Percentiles rank a stretch among this genome's conserved stretches.
phyloP scores from a whole-genome alignment of 163 green algal genomes.

The Trebouxia gelatinosa region DNA sequence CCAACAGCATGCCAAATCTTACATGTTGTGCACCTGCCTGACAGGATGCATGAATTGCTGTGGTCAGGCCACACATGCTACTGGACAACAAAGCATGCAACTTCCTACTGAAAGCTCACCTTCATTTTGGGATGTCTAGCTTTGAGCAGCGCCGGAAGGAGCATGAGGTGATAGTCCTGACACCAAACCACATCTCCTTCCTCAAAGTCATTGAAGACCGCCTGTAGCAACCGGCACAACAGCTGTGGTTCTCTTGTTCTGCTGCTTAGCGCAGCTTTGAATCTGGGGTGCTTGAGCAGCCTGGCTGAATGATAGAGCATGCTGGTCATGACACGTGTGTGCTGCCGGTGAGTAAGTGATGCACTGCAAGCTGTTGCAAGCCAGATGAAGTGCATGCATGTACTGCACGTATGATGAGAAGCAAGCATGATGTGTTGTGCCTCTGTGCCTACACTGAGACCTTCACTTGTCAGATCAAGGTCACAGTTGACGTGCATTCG shows the following conservation, averaged over 20 bases:
- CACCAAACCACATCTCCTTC: slow-evolving; percentile 87
- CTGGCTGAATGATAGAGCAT: too few species aligned
- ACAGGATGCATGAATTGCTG: too few species aligned
- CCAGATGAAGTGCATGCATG: not conserved
- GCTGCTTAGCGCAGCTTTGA: not conserved
- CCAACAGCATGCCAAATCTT: too few species aligned
- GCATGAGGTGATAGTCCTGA: slow-evolving; percentile 99
- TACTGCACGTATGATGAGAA: not conserved
- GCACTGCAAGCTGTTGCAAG: not conserved
- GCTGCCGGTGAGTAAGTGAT: not conserved
- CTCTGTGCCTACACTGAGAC: not conserved
- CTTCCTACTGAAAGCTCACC: slow-evolving; percentile 50
- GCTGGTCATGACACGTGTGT: not conserved
- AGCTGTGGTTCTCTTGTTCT: not conserved
- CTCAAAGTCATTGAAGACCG: slow-evolving; percentile 78
- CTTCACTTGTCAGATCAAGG: not conserved
- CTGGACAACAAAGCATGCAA: too few species aligned
- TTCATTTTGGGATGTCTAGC: slow-evolving; percentile 74
- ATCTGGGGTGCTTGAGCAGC: not conserved
- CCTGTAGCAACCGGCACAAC: slow-evolving; percentile 26
- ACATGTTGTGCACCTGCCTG: too few species aligned
- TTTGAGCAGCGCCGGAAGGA: slow-evolving; percentile 94
- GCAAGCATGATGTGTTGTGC: not conserved
- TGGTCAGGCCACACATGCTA: too few species aligned
- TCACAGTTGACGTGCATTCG: too few species aligned